A percentile compares a stretch with the other conserved stretches of the same genome.
phyloP scores from a whole-genome alignment of 2,329 filamentous ascomycete species.

The Cladobotryum mycophilum region DNA sequence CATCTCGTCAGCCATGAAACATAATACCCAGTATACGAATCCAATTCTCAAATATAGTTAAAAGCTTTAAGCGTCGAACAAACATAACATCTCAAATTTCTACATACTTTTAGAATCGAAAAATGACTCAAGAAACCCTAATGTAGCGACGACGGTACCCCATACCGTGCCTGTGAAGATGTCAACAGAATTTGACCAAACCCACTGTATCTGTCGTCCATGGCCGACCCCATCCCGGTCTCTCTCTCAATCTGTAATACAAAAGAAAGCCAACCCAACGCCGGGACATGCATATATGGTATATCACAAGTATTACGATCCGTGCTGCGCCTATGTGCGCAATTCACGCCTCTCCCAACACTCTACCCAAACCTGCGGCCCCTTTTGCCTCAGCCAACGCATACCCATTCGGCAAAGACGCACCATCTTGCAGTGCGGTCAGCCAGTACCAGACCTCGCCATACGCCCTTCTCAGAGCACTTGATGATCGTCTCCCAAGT shows the following conservation, averaged over 20 bases:
- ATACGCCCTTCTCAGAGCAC: slow-evolving; percentile 73
- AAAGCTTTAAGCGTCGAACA: too few relatives aligned
- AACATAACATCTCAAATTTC: too few relatives aligned
- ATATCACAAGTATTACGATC: slow-evolving; percentile 7
- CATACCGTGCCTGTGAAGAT: too few relatives aligned
- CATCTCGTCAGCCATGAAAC: too few relatives aligned
- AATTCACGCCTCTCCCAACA: background rate
- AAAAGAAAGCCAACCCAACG: slow-evolving; percentile 8
- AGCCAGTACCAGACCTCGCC: slow-evolving; percentile 75
- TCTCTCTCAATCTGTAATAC: slow-evolving; percentile 1
- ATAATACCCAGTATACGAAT: too few relatives aligned
- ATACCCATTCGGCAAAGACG: slow-evolving; percentile 85
- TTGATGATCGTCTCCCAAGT: slow-evolving; percentile 90
- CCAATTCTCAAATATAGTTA: too few relatives aligned
- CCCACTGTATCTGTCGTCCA: too few relatives aligned
- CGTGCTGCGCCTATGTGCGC: background rate
- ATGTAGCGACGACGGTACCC: too few relatives aligned
- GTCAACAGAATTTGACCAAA: too few relatives aligned
- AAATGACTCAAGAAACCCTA: too few relatives aligned
- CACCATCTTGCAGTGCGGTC: slow-evolving; percentile 83
- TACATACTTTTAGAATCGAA: too few relatives aligned
- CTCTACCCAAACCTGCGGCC: background rate
- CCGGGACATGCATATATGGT: slow-evolving; percentile 13
- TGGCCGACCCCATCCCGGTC: too few relatives aligned
- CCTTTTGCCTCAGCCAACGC: slow-evolving; percentile 33